phyloP scores from a whole-genome alignment of 805 yeast genomes.

The Jamesozyma rosinii region DNA sequence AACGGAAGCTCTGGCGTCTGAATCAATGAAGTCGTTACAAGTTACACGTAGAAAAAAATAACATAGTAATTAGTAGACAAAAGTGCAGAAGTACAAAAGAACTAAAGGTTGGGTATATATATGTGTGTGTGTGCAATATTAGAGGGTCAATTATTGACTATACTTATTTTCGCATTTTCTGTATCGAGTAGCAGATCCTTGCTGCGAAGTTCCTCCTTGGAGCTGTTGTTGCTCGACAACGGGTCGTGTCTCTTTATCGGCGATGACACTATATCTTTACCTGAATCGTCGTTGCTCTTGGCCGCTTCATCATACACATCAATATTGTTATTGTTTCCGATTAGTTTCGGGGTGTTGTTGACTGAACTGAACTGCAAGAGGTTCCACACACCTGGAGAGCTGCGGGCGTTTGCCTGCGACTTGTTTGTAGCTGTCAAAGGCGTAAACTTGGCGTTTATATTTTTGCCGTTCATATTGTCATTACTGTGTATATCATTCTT shows the following conservation, averaged over 20 bases:
- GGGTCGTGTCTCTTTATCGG: slow-evolving; percentile 19
- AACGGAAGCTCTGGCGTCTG: too few relatives aligned
- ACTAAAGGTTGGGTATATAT: too few relatives aligned
- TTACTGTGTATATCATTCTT: not conserved
- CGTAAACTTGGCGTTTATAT: slow-evolving; percentile 6
- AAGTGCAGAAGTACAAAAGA: too few relatives aligned
- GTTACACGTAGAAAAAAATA: too few relatives aligned
- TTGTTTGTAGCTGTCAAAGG: slow-evolving; percentile 7
- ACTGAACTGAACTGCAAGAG: slow-evolving; percentile 66
- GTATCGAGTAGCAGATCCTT: slow-evolving; percentile 25
- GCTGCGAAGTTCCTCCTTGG: slow-evolving; percentile 5
- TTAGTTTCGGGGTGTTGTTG: slow-evolving; percentile 29
- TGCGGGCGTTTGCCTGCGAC: slow-evolving; percentile 22
- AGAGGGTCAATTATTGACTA: slow-evolving; percentile 17
- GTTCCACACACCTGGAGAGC: slow-evolving; percentile 89
- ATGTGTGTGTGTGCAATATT: too few relatives aligned
- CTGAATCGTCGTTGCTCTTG: slow-evolving; percentile 1
- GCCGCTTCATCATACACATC: slow-evolving; percentile 5
- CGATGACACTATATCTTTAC: slow-evolving; percentile 20
- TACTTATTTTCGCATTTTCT: slow-evolving; percentile 25
- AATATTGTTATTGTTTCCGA: slow-evolving; percentile 8
- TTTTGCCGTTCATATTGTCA: not conserved
- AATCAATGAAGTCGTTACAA: too few relatives aligned
- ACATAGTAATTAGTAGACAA: too few relatives aligned
- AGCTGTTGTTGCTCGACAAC: not conserved